Conservation (phyloP, 148 eudicot genomes). For the Heliosperma pusillum region DNA sequence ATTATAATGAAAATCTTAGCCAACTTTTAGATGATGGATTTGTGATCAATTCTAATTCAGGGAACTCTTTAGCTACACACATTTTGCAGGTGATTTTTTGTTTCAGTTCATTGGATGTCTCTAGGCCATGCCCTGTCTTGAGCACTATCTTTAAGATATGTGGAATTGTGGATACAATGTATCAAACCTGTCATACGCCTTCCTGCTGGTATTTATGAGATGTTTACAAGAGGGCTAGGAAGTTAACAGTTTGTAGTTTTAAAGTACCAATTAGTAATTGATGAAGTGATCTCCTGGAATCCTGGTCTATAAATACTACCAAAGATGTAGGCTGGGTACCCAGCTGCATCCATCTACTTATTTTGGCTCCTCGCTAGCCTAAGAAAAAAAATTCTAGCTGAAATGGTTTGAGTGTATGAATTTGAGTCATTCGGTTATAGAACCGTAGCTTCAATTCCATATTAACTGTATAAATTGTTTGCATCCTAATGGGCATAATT, state of each 20-base stretch:
- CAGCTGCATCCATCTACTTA: conserved; percentile 1
- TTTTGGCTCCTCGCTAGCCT: background rate
- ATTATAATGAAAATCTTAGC: conserved; percentile 29
- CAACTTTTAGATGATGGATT: conserved; percentile 33
- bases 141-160: background rate
- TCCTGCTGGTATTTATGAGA: background rate
- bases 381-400: background rate
- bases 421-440: conserved; percentile 1
- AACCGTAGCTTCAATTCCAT: background rate
- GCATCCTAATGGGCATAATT: conserved; percentile 18
- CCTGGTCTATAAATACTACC: background rate
- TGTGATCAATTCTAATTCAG: conserved; percentile 21
- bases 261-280: background rate
- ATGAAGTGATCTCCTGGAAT: background rate
- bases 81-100: conserved; percentile 29
- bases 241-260: background rate
- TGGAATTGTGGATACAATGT: background rate
- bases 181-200: background rate
- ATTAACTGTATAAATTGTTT: background rate
- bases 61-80: conserved; percentile 23
- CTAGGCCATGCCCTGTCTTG: background rate
- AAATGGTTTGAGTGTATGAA: conserved; percentile 2
- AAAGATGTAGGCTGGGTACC: background rate
- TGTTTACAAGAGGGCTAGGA: background rate
- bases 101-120: background rate